A percentile compares a stretch with the other conserved stretches of the same genome.
Evolutionary conservation across 805 yeast species (phyloP).

Genomic region (Geotrichum ghanense): DNA sequence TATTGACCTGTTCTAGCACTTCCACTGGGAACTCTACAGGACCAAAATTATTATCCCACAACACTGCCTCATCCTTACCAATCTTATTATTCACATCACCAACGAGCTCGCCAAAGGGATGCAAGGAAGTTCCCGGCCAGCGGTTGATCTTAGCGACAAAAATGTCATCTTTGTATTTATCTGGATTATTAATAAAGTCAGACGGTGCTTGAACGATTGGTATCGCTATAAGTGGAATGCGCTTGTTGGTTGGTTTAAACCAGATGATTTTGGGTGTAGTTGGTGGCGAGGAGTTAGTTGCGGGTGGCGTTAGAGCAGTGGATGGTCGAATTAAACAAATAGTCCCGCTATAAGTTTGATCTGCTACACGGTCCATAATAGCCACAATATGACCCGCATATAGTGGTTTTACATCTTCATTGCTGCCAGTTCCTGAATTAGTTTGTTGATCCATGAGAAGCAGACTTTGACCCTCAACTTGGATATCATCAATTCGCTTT

Average conservation of each 20-base stretch:
- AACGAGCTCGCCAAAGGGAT: constrained; percentile 91
- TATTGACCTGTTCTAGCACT: constrained; percentile 11
- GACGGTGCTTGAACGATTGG: constrained; percentile 97
- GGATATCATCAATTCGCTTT: constrained; percentile 96
- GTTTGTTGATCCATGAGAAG: constrained; percentile 91
- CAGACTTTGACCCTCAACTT: constrained; percentile 94
- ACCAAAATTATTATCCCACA: constrained; percentile 50
- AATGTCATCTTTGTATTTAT: constrained; percentile 62
- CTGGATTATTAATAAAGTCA: constrained; percentile 90
- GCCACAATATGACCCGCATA: constrained; percentile 99
- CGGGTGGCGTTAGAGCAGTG: constrained; percentile 43
- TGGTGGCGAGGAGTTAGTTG: constrained; percentile 48
- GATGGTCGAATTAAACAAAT: constrained; percentile 91
- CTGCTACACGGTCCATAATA: constrained; percentile 93
- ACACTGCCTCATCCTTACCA: constrained; percentile 71
- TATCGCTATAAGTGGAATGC: constrained; percentile 94
- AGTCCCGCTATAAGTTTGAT: constrained; percentile 91
- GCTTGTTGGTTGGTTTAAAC: constrained; percentile 97
- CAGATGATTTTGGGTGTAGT: constrained; percentile 86
- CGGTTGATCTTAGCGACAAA: constrained; percentile 94
- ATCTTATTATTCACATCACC: constrained; percentile 75
- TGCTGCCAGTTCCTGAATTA: constrained; percentile 41
- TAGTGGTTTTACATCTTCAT: constrained; percentile 82
- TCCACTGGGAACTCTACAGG: constrained; percentile 32
- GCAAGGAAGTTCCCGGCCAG: constrained; percentile 98